Evolutionary conservation across 2,329 filamentous ascomycete genomes (phyloP), one percentile per base, ranked within the genome.

Genomic region (Pseudogymnoascus sp.): DNA sequence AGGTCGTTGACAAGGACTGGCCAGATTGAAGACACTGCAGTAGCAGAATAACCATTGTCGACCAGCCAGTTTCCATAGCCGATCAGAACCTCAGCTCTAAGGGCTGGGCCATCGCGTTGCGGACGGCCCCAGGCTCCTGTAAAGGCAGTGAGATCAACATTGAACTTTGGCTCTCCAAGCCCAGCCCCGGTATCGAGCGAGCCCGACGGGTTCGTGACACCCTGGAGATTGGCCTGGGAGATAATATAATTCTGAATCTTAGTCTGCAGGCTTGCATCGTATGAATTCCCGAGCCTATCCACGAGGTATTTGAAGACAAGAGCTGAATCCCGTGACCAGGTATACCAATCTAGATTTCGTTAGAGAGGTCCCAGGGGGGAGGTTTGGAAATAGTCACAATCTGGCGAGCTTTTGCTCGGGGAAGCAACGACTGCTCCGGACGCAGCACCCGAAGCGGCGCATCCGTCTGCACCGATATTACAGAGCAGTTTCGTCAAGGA

Each of bases 1-100:
- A 96, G 80, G 70, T 95, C 91, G 68, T 92, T 93, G 59, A 81
- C 79, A 56, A 92, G 83, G 61, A 93, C 78, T 2, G 90, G 90
- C 89, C 89, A 93, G 10, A 84, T 77, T 69, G 87, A 85, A 25
- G 75, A 72, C 11, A 70, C 73, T 0, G 78, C 80, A 8, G 75
- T 75, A 3, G 73, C 74, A 10, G 71, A 71, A 60, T 79, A 75
- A 7, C 86, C 88, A 66, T 90, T 88, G 46, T 77, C 77, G 60
- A 91, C 76, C 28, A 93, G 78, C 84, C 88, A 91, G 70, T 87
- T 86, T 5, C 87, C 83, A 71, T 93, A 95, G 0, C 80, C 80
- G 62, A 89, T 87, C 70, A 95, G 75, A 2, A 90, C 84, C 53
- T 85, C 90, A 1, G 89, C 90, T 60, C 91, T 82, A 40, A 95